Conservation (phyloP, 1,139 yeast species). For the Candida tropicalis region DNA sequence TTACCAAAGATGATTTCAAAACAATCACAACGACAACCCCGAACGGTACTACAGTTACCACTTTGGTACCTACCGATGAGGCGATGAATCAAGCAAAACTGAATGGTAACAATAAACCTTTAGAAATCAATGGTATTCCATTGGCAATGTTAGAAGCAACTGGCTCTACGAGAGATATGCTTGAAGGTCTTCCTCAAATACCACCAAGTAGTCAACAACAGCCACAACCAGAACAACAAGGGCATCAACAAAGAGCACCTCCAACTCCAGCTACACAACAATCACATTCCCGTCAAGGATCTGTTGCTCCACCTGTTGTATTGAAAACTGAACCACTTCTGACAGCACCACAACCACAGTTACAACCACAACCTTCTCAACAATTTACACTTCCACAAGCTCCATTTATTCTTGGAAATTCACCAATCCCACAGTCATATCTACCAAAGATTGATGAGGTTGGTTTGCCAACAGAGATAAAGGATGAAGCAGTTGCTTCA, state of each 20-base stretch:
- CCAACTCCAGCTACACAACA: too few species aligned
- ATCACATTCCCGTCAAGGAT: slow-evolving; percentile 1
- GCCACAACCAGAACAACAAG: slow-evolving; percentile 2
- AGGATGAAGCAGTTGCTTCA: slow-evolving; percentile 29
- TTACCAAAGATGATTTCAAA: slow-evolving; percentile 87
- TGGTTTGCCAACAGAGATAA: background rate
- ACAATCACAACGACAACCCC: slow-evolving; percentile 87
- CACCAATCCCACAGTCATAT: slow-evolving; percentile 19
- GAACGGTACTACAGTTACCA: slow-evolving; percentile 88
- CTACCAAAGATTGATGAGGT: slow-evolving; percentile 16
- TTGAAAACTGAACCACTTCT: too few species aligned
- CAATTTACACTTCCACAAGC: slow-evolving; percentile 4
- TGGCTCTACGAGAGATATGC: slow-evolving; percentile 36
- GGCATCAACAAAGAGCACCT: too few species aligned
- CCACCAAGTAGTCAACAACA: slow-evolving; percentile 6
- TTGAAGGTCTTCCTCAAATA: background rate
- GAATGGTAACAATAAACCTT: slow-evolving; percentile 55
- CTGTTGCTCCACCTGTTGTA: background rate
- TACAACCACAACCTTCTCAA: slow-evolving; percentile 4
- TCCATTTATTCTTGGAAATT: slow-evolving; percentile 16
- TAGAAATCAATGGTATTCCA: slow-evolving; percentile 80
- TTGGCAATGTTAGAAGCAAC: slow-evolving; percentile 79
- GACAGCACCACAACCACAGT: background rate
- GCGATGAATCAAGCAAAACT: slow-evolving; percentile 64
- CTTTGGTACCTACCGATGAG: slow-evolving; percentile 82